These are phyloP conservation scores for Fistulinella cinereoalba DNA, from an alignment of 1,284 basidiomycete species.

Conservation along the genomic window DNA sequence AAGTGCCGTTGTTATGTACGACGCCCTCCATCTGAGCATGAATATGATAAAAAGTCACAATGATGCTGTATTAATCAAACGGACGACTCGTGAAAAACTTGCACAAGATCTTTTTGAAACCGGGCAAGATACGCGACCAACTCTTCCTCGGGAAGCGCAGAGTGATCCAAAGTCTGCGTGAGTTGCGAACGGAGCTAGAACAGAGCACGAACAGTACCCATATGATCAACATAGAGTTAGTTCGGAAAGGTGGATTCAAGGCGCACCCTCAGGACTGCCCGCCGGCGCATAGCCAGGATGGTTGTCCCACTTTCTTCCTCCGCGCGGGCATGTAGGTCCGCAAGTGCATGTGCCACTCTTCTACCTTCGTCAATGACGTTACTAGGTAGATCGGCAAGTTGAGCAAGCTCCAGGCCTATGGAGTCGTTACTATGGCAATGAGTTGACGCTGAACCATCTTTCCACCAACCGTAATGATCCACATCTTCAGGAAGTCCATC, in stretches of 20 bases:
- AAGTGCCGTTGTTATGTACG: too few relatives aligned
- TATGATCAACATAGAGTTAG: too few relatives aligned
- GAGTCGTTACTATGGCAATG: background rate
- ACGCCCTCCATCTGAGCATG: too few relatives aligned
- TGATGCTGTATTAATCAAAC: slow-evolving; percentile 14
- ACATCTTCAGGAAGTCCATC: slow-evolving; percentile 60
- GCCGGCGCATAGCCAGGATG: slow-evolving; percentile 58
- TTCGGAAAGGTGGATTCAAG: background rate
- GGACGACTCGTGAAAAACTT: slow-evolving; percentile 44
- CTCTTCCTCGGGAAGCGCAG: slow-evolving; percentile 64
- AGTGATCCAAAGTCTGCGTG: slow-evolving; percentile 64
- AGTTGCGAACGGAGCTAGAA: slow-evolving; percentile 68
- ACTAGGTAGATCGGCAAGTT: slow-evolving; percentile 75
- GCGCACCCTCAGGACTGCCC: slow-evolving; percentile 64
- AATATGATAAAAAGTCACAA: too few relatives aligned
- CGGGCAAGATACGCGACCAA: slow-evolving; percentile 59
- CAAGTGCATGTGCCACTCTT: slow-evolving; percentile 59
- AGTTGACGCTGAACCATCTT: background rate
- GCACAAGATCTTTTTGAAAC: slow-evolving; percentile 67
- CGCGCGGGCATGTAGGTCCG: slow-evolving; percentile 55
- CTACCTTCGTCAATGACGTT: slow-evolving; percentile 63
- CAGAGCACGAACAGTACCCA: too few relatives aligned
- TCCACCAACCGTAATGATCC: slow-evolving; percentile 60
- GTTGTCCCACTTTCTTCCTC: slow-evolving; percentile 59
- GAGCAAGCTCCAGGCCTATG: slow-evolving; percentile 79